Evolutionary conservation across 495 filamentous ascomycete genomes (phyloP), one percentile per base, ranked within the genome.

Genomic region (Extremus antarcticus): DNA sequence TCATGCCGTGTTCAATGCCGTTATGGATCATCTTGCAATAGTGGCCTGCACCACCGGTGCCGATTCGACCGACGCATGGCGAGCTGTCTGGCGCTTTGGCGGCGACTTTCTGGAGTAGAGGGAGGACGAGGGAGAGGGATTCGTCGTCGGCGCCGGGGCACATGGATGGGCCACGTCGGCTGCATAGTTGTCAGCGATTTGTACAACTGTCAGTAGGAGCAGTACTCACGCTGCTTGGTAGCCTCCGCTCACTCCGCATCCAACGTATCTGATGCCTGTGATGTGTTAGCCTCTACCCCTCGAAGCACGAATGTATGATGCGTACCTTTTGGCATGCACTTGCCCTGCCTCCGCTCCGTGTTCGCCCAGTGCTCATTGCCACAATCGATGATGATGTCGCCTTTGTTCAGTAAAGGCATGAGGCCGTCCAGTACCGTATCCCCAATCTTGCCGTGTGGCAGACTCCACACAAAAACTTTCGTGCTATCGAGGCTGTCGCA

Each of bases 1-100:
- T 70, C 80, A 87, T 84, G 17, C 81, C 83, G 47, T 86, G 82
- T 65, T 89, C 83, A 47, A 88, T 86, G 3, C 83, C 83, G 62
- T 88, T 87, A 61, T 88, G 85, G 0, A 86, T 76, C 82, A 87
- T 88, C 66, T 89, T 88, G 32, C 87, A 82, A 60, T 81, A 87
- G 65, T 88, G 81, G 1, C 84, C 84, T 0, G 77, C 74, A 1
- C 85, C 83, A 1, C 78, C 80, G 2, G 76, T 77, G 0, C 84
- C 84, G 59, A 82, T 71, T 11, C 72, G 72, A 11, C 68, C 78
- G 3, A 86, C 83, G 65, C 84, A 88, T 0, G 82, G 76, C 2
- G 68, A 75, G 2, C 81, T 79, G 1, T 74, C 66, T 16, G 64
- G 63, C 56, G 80, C 80, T 62, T 81, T 84, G 15, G 80, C 83